Conservation (phyloP, 495 filamentous ascomycete genomes). For the Xylaria intraflava region DNA sequence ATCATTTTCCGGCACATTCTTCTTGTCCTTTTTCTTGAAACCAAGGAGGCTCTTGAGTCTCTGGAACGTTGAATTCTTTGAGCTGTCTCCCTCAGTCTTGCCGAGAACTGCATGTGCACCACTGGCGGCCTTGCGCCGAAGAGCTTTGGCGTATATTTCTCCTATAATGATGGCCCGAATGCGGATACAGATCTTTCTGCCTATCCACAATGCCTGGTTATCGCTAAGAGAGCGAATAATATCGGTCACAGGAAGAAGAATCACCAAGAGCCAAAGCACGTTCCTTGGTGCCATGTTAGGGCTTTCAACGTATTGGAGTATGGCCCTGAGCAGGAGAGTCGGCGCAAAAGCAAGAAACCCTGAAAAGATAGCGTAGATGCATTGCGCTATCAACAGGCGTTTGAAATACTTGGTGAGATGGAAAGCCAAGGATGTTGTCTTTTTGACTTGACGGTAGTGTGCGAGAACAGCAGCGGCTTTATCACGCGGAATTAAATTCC, state of each 20-base stretch:
- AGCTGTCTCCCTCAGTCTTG: slow-evolving; percentile 25
- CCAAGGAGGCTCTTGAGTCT: slow-evolving; percentile 49
- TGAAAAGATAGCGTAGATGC: slow-evolving; percentile 66
- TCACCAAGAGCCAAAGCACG: slow-evolving; percentile 94
- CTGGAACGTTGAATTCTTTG: slow-evolving; percentile 43
- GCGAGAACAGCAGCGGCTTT: slow-evolving; percentile 73
- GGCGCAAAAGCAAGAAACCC: slow-evolving; percentile 84
- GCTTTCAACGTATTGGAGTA: slow-evolving; percentile 86
- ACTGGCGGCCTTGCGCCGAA: slow-evolving; percentile 83
- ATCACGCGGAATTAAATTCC: slow-evolving; percentile 84
- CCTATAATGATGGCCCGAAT: slow-evolving; percentile 93
- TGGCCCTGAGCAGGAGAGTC: slow-evolving; percentile 82
- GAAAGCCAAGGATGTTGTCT: slow-evolving; percentile 71
- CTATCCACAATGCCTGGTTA: slow-evolving; percentile 87
- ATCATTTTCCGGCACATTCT: slow-evolving; percentile 26
- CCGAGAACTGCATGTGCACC: slow-evolving; percentile 64
- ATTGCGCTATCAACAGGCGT: slow-evolving; percentile 67
- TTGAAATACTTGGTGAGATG: slow-evolving; percentile 84
- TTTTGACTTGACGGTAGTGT: slow-evolving; percentile 78
- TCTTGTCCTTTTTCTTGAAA: slow-evolving; percentile 51
- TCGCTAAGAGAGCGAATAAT: slow-evolving; percentile 70
- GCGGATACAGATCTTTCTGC: slow-evolving; percentile 87
- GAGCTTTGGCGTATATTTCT: slow-evolving; percentile 94
- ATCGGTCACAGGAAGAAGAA: slow-evolving; percentile 76
- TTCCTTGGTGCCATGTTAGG: slow-evolving; percentile 72